phyloP scores from a whole-genome alignment of 2,329 filamentous ascomycete genomes.

The Colletotrichum trifolii region DNA sequence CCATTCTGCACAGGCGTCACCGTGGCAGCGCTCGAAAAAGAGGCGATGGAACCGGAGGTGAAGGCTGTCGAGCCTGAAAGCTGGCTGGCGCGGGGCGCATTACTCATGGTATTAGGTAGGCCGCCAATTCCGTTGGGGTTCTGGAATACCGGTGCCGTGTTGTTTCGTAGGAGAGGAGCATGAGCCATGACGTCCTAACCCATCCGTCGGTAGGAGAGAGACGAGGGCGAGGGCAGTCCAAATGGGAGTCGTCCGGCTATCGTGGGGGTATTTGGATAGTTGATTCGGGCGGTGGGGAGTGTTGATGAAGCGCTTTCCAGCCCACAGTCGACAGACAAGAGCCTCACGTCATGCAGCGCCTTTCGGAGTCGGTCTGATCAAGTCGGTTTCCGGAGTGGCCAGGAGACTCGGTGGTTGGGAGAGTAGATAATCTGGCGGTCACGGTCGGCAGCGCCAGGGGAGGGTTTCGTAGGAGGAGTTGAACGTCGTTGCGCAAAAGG shows the following conservation, averaged over 20 bases:
- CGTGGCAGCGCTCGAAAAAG: constrained; percentile 58
- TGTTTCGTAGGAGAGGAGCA: constrained; percentile 69
- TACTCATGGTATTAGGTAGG: constrained; percentile 61
- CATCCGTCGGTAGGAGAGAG: constrained; percentile 48
- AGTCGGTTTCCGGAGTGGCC: constrained; percentile 6
- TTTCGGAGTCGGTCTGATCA: constrained; percentile 20
- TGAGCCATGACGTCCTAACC: constrained; percentile 65
- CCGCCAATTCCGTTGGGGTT: constrained; percentile 59
- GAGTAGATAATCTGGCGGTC: constrained; percentile 30
- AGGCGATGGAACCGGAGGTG: constrained; percentile 62
- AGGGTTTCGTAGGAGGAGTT: constrained; percentile 17
- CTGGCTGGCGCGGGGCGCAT: constrained; percentile 68
- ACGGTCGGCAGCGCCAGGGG: constrained; percentile 16
- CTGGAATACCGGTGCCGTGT: constrained; percentile 66
- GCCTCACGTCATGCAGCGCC: constrained; percentile 33
- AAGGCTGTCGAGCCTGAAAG: constrained; percentile 70
- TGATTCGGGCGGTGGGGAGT: constrained; percentile 11
- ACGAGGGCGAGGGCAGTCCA: constrained; percentile 7
- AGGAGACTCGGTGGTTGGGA: constrained; percentile 19
- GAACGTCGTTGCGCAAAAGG: constrained; percentile 27
- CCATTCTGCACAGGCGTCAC: constrained; percentile 55
- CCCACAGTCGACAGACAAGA: constrained; percentile 16
- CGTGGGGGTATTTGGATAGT: constrained; percentile 6
- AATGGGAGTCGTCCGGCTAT: constrained; percentile 16
- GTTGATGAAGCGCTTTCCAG: constrained; percentile 27